Evolutionary conservation across 352 stramenopile species (phyloP), one percentile per base, ranked within the genome.

Genomic region (Pelagophyceae sp.): DNA sequence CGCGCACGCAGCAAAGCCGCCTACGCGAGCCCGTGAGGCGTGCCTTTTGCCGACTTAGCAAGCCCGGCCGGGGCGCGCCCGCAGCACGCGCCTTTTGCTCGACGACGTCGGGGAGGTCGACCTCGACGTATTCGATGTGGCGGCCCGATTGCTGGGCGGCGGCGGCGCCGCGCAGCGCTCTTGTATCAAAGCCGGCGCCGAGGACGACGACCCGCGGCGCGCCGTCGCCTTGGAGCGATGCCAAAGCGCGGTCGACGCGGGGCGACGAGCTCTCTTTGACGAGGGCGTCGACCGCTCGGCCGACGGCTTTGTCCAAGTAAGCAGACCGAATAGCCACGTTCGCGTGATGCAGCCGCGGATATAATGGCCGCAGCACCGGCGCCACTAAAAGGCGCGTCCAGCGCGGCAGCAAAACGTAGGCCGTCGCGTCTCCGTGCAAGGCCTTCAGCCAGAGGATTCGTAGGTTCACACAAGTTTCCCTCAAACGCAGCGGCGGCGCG

Each of bases 361-460:
- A 74, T 33, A 74, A 31, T 19, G 0, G 38, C 6, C 67, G 67
- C 2, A 74, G 5, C 35, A 37, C 17, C 67, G 5, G 17, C 33
- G 33, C 2, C 1, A 74, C 67, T 11, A 54, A 11, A 1, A 11
- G 11, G 2, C 67, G 67, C 11, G 25, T 37, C 3, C 23, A 6
- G 15, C 67, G 33, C 33, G 67, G 67, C 15, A 74, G 38, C 15
- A 74, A 23, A 23, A 6, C 35, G 67, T 74, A 74, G 11, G 67
- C 67, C 11, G 23, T 37, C 35, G 11, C 33, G 37, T 74, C 67
- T 5, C 67, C 67, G 33, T 17, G 35, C 35, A 74, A 3, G 35
- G 67, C 67, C 38, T 74, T 74, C 35, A 74, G 67, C 67, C 67
- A 74, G 35, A 74, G 67, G 17, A 74, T 37, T 19, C 35, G 67